Evolutionary conservation across 441 rosid genomes (phyloP), one percentile per base, ranked within the genome.

Genomic region (Monsonia emarginata): DNA sequence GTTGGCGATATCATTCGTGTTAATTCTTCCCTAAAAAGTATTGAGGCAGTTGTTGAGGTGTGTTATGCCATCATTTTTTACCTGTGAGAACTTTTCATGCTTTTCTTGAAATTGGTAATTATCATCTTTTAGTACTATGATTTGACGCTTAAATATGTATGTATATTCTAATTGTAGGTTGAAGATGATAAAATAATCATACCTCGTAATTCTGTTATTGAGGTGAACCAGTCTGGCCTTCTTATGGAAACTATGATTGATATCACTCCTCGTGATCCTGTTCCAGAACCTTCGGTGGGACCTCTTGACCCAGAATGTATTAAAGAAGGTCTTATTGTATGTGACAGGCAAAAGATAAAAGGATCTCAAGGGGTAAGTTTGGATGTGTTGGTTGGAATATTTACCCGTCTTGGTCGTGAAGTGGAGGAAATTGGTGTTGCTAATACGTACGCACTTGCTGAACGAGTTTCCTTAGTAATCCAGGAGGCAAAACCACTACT

Each of bases 181-280:
- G 98, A 94, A 74, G 97, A 94, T 83, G 95, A 90, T 72, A 90
- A 94, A 75, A 85, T 85, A 65, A 74, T 90, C 70, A 90, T 94
- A 71, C 98, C 96, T 9, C 85, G 71, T 73, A 94, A 94, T 82
- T 85, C 97, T 21, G 69, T 82, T 22, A 78, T 94, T 60, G 97
- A 94, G 83, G 95, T 90, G 78, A 94, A 94, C 78, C 98, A 89
- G 76, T 94, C 98, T 46, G 97, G 98, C 74, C 95, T 94, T 74
- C 82, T 90, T 11, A 90, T 90, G 97, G 97, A 94, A 77, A 90
- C 98, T 42, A 11, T 94, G 80, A 90, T 94, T 27, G 97, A 94
- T 67, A 88, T 94, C 56, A 89, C 90, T 1, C 98, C 98, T 4
- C 82, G 78, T 66, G 66, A 90, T 79, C 98, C 97, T 46, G 84